Conservation (phyloP, 192 early-diverging fungal species). For the Cladochytrium replicatum region DNA sequence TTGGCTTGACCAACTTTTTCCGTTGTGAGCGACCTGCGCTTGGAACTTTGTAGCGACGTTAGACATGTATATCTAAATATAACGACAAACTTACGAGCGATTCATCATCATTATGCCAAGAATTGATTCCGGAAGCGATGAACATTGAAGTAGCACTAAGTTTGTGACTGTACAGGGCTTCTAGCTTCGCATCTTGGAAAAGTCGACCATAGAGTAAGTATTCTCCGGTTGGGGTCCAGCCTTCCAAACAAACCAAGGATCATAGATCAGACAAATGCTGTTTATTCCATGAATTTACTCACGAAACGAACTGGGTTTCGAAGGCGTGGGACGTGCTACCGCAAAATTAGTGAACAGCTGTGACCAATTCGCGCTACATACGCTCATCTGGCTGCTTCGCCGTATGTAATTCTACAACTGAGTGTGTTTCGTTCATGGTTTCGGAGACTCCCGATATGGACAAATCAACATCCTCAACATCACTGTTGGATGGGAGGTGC, state of each 20-base stretch:
- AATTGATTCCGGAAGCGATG: constrained; percentile 53
- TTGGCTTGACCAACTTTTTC: constrained; percentile 50
- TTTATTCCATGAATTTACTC: no score
- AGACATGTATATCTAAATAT: neutral
- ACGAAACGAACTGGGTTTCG: no score
- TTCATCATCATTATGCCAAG: constrained; percentile 30
- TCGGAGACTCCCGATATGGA: neutral
- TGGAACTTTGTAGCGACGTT: constrained; percentile 44
- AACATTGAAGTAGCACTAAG: constrained; percentile 44
- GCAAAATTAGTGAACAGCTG: no score
- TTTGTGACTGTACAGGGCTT: constrained; percentile 49
- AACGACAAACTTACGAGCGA: constrained; percentile 9
- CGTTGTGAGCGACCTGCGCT: constrained; percentile 59
- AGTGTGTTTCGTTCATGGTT: no score
- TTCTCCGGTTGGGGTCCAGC: no score
- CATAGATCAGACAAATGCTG: no score
- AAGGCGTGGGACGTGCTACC: no score
- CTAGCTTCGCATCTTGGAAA: constrained; percentile 57
- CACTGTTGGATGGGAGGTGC: constrained; percentile 5
- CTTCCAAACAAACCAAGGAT: no score
- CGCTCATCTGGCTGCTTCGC: no score
- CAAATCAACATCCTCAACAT: neutral
- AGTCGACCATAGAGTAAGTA: constrained; percentile 65
- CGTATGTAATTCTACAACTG: no score
- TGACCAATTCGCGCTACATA: no score